Base-by-base conservation (phyloP, 331 rosid genomes). In the Erythrophleum ivorense region DNA sequence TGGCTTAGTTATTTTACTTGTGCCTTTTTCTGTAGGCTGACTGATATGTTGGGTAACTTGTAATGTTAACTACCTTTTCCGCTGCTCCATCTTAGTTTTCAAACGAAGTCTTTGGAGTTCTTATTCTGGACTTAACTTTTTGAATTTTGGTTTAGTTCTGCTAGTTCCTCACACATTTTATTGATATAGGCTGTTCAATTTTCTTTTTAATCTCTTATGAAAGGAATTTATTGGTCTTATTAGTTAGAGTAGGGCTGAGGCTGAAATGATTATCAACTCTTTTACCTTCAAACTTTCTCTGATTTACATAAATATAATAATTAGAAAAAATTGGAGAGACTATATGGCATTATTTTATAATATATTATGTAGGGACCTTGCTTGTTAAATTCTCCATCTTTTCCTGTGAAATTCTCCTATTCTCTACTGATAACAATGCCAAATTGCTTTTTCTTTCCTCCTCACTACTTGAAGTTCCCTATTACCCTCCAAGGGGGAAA, bases 41-140 rank as follows among this genome's bases (percentile, higher is more conserved):
- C 9, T 21, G 14, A 41, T 40, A 64, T 21, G 33, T 75, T 59
- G 58, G 57, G 29, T 46, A 19, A 43, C 58, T 29, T 9, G 33
- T 24, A 60, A 45, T 45, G 38, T 72, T 46, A 70, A 46, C 40
- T 19, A 43, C 14, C 15, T 49, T 73, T 34, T 48, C 24, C 46
- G 3, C 55, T 73, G 49, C 49, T 3, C 9, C 8, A 43, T 43
- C 46, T 43, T 36, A 10, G 52, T n/a, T 40, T 19, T 21, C 38
- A 2, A 21, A 55, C 40, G 4, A 72, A 50, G 14, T 71, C 19
- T 15, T 29, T 31, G 48, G 16, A 14, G 31, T 18, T 18, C 49
- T 73, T 21, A 40, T 75, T 19, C 54, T 57, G 67, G 59, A 55
- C 67, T 55, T 74, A 8, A 50, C 29, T 46, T 71, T 69, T 71